A percentile compares a stretch with the other conserved stretches of the same genome.
Evolutionary conservation across 106 monocot species (phyloP).

Genomic region (Triglochin maritima): DNA sequence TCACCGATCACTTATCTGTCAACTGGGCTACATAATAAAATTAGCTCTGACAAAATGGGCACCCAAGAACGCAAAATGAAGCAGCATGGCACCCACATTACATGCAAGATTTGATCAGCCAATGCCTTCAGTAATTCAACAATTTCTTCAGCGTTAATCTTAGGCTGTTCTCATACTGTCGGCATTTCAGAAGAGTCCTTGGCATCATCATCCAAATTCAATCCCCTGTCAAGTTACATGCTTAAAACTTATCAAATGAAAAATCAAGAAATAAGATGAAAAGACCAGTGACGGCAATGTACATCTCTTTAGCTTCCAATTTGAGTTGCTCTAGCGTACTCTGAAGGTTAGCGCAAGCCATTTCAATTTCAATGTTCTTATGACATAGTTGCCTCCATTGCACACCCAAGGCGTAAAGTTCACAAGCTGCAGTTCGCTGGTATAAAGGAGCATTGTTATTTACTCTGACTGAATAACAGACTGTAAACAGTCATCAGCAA

Average conservation of each 20-base stretch:
- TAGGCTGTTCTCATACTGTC: neutral
- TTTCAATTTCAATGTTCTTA: conserved; percentile 86
- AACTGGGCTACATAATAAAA: no score
- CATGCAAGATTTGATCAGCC: no score
- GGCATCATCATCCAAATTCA: conserved; percentile 24
- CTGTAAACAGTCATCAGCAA: neutral
- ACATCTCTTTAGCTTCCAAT: conserved; percentile 52
- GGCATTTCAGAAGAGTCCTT: conserved; percentile 10
- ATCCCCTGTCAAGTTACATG: conserved; percentile 23
- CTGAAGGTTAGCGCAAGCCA: conserved; percentile 53
- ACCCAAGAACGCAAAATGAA: no score
- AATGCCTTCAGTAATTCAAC: no score
- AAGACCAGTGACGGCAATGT: neutral
- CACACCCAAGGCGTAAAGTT: conserved; percentile 47
- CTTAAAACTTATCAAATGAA: conserved; percentile 6
- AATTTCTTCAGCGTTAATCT: no score
- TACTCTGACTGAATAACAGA: neutral
- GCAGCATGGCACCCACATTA: no score
- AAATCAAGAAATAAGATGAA: neutral
- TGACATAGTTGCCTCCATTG: conserved; percentile 88
- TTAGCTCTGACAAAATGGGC: no score
- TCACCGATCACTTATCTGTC: no score
- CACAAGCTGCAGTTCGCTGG: conserved; percentile 77
- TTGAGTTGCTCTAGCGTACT: conserved; percentile 57
- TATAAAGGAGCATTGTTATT: conserved; percentile 3